Base-by-base conservation (phyloP, 495 filamentous ascomycete species). In the Cercophora newfieldiana region DNA sequence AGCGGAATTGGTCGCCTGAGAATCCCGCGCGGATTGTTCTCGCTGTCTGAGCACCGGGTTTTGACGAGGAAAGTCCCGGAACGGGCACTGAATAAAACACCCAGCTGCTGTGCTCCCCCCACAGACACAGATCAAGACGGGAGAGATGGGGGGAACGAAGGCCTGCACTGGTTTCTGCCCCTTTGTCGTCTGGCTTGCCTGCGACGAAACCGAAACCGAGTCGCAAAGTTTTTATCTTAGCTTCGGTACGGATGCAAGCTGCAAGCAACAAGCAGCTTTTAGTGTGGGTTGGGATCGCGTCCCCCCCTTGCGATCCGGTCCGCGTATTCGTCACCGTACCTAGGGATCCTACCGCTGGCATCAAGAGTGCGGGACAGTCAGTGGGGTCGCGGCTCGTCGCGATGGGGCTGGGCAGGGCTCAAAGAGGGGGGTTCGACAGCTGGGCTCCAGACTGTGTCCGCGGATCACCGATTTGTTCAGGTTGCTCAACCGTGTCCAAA, bases 301-400 rank as follows among this genome's bases (percentile, higher is more conserved):
- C 6, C 55, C 24, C n/a, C 22, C 29, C 28, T 28, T 29, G n/a
- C 55, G 25, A 33, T 58, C 26, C 22, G 8, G 1, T 58, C 55
- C 55, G 55, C 55, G 55, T 58, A 58, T 58, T 58, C 55, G 55
- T 33, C 55, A 58, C 25, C 55, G 55, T 55, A 55, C 22, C 51
- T 22, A n/a, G n/a, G n/a, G n/a, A n/a, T n/a, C n/a, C n/a, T n/a
- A n/a, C n/a, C n/a, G n/a, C n/a, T n/a, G n/a, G n/a, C n/a, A n/a
- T 24, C 51, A 16, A 26, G 21, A 4, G 2, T 19, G n/a, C 51
- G 22, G 51, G 19, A 10, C 21, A 7, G 21, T 55, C 7, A 22
- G 51, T 55, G 51, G 51, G 51, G 51, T 16, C 18, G 37, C 37
- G 37, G 37, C 37, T 44, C 10, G 12, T 44, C 12, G 37, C 18